Percentiles rank a stretch among this genome's conserved stretches.
These are phyloP conservation scores for Fragaria vesca DNA, from an alignment of 306 rosid genomes.

Conservation along the genomic window DNA sequence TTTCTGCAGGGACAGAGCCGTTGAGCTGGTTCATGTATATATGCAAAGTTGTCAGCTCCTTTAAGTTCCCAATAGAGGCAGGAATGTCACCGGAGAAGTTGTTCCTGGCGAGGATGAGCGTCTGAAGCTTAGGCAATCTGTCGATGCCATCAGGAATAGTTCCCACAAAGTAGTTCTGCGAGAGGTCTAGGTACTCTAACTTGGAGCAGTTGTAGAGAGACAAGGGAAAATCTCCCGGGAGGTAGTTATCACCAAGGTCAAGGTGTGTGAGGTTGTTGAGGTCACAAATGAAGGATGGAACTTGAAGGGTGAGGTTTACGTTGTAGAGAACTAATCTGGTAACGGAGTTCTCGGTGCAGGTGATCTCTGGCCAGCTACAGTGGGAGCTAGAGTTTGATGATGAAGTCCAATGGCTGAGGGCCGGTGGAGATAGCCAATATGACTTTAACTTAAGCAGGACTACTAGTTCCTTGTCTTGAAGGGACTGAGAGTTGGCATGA, in stretches of 20 bases:
- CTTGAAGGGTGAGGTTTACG: slow-evolving; percentile 18
- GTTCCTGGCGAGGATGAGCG: slow-evolving; percentile 44
- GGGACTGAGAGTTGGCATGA: slow-evolving; percentile 36
- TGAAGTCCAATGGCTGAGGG: slow-evolving; percentile 44
- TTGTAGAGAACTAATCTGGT: slow-evolving; percentile 24
- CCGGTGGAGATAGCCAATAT: slow-evolving; percentile 38
- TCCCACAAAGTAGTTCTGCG: slow-evolving; percentile 46
- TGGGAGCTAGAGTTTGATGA: slow-evolving; percentile 38
- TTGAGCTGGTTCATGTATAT: slow-evolving; percentile 29
- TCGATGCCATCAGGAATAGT: slow-evolving; percentile 46
- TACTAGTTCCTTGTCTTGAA: slow-evolving; percentile 45
- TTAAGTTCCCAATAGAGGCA: slow-evolving; percentile 39
- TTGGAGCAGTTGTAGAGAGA: too few relatives aligned
- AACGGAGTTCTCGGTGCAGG: slow-evolving; percentile 47
- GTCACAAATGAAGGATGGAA: slow-evolving; percentile 68
- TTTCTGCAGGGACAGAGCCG: slow-evolving; percentile 54
- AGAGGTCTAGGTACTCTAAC: too few relatives aligned
- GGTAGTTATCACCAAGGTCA: too few relatives aligned
- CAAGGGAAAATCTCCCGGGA: too few relatives aligned
- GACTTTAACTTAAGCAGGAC: slow-evolving; percentile 43
- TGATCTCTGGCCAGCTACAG: slow-evolving; percentile 58
- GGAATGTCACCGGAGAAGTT: slow-evolving; percentile 60
- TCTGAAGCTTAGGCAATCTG: slow-evolving; percentile 32
- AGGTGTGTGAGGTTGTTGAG: slow-evolving; percentile 58
- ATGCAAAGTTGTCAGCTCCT: slow-evolving; percentile 36